phyloP scores from a whole-genome alignment of 257 asterid species.

The Linderniella brevidens region DNA sequence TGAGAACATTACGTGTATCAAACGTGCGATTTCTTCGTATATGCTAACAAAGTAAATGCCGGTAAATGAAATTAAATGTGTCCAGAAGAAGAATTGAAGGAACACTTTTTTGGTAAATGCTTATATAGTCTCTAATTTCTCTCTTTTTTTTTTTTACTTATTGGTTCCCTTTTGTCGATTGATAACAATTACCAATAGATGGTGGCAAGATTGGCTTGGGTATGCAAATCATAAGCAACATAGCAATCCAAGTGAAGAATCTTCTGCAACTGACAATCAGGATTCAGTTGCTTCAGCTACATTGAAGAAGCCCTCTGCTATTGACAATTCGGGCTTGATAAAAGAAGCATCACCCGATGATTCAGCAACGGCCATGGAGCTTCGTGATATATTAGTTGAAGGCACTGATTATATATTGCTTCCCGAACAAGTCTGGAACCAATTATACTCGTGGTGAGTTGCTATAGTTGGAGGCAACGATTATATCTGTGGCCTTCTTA shows the following conservation, averaged over 20 bases:
- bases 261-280: constrained; percentile 45
- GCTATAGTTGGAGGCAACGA: constrained; percentile 6
- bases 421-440: constrained; percentile 80
- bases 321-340: constrained; percentile 72
- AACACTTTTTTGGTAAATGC: neutral
- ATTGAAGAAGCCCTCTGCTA: constrained; percentile 55
- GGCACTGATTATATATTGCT: constrained; percentile 96
- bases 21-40: too few relatives aligned
- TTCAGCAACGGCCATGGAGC: constrained; percentile 52
- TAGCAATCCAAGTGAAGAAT: constrained; percentile 32
- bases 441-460: constrained; percentile 63
- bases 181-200: constrained; percentile 31
- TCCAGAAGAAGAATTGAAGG: too few relatives aligned
- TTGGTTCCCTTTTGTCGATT: constrained; percentile 11
- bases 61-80: too few relatives aligned
- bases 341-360: constrained; percentile 47
- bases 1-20: too few relatives aligned
- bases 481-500: constrained; percentile 2
- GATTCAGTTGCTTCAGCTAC: constrained; percentile 26
- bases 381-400: constrained; percentile 85
- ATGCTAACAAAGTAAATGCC: too few relatives aligned
- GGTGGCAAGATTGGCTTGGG: constrained; percentile 99
- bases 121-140: constrained; percentile 1
- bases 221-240: constrained; percentile 66
- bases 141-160: constrained; percentile 7